Evolutionary conservation across 2,329 filamentous ascomycete genomes (phyloP), one percentile per base, ranked within the genome.

Genomic region (Cyclaneusma minus): DNA sequence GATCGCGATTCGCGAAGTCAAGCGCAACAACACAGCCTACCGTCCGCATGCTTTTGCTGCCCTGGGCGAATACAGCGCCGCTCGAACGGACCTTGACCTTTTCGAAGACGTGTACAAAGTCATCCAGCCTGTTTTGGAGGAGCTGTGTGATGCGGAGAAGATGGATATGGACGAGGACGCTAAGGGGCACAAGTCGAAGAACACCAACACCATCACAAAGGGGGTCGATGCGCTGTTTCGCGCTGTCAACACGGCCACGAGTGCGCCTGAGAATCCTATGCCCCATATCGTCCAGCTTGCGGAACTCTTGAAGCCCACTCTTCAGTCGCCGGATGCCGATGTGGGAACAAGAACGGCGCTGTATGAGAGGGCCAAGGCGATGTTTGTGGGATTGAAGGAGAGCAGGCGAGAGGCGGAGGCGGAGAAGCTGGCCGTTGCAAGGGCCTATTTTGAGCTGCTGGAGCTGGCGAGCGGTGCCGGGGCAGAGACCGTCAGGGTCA

Each of bases 11-110:
- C 68, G 87, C 30, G 89, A 98, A 61, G 84, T 84, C 6, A 94
- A 89, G 57, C 69, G 89, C 16, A 87, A 85, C 45, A 94, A 94
- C 43, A 68, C 73, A n/a, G 60, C 61, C 6, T 98, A 95, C 50
- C 70, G 80, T 9, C 75, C 77, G 12, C 64, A 81, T 48, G 80
- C 81, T 1, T 66, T 93, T 35, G 56, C 58, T 29, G 72, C 69
- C 17, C 56, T 94, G 4, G 84, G 80, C 43, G 62, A 70, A 29
- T 79, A 87, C 41, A 67, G 71, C n/a, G 64, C 65, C 19, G 67
- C 66, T 9, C 63, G 78, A 24, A 60, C 64, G 13, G 77, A 85
- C 41, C 44, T 82, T 10, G 68, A 84, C 38, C 58, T 92, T 50
- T 69, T 79, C 39, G 54, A 63, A 4, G 69, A 80, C 14, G 72